phyloP scores from a whole-genome alignment of 331 rosid genomes.

The Erythrophleum ivorense region DNA sequence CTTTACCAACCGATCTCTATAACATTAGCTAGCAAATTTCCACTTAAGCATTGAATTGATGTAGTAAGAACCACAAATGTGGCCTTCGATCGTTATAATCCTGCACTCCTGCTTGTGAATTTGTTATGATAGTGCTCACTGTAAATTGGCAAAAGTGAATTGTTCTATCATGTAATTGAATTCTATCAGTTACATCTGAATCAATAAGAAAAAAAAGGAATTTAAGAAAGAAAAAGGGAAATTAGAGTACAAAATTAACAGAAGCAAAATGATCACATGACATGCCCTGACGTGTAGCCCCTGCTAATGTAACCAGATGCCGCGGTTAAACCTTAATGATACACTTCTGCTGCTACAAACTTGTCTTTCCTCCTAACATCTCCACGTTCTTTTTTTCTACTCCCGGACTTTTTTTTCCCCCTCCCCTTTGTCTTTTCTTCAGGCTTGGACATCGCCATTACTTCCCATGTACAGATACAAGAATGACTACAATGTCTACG shows the following conservation, averaged over 20 bases:
- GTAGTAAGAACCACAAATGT: neutral
- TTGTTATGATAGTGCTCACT: neutral
- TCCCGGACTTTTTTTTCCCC: neutral
- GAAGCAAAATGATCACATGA: conserved; percentile 40
- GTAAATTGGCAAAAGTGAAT: conserved; percentile 46
- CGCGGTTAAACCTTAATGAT: conserved; percentile 55
- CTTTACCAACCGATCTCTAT: neutral
- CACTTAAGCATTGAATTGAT: neutral
- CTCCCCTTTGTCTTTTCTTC: conserved; percentile 27
- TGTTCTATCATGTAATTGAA: conserved; percentile 70
- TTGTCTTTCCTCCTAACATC: conserved; percentile 45
- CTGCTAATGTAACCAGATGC: conserved; percentile 54
- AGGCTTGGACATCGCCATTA: conserved; percentile 48
- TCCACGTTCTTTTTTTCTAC: conserved; percentile 25
- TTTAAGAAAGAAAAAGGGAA: conserved; percentile 48
- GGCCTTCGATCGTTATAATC: neutral
- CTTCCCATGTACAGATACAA: conserved; percentile 83
- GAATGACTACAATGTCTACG: conserved; percentile 71
- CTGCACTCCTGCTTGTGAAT: neutral
- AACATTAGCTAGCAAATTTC: neutral
- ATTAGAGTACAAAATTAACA: conserved; percentile 74
- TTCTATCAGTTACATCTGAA: conserved; percentile 79
- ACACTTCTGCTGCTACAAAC: conserved; percentile 55
- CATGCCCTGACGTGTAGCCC: conserved; percentile 41
- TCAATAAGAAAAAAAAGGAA: conserved; percentile 47